Percentiles rank a stretch among this genome's conserved stretches.
Evolutionary conservation across 345 rosid species (phyloP).

Genomic region (Rhizophora mangle): DNA sequence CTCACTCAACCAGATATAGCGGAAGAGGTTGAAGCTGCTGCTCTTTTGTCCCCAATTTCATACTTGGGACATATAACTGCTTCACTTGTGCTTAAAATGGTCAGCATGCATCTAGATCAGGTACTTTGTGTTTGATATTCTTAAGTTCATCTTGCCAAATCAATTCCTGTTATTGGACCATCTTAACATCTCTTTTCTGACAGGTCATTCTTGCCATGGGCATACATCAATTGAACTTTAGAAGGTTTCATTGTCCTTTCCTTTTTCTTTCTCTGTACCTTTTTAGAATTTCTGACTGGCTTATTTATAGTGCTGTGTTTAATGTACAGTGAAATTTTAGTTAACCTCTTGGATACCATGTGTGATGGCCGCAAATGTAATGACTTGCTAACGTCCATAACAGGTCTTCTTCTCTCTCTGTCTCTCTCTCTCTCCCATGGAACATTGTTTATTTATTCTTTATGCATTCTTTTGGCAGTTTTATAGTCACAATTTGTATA

Average conservation of each 20-base stretch:
- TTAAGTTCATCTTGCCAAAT: constrained; percentile 12
- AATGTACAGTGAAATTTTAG: constrained; percentile 49
- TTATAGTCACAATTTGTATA: no score
- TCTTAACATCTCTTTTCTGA: constrained; percentile 5
- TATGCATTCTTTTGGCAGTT: no score
- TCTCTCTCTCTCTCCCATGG: constrained; percentile 1
- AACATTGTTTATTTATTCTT: neutral
- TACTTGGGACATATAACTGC: constrained; percentile 78
- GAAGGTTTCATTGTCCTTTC: constrained; percentile 50
- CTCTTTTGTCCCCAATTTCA: constrained; percentile 83
- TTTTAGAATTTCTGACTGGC: neutral
- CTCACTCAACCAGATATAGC: constrained; percentile 65
- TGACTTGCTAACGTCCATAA: constrained; percentile 71
- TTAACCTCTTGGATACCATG: constrained; percentile 66
- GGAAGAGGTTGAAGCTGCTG: constrained; percentile 90
- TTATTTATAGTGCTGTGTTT: constrained; percentile 6
- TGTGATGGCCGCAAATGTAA: constrained; percentile 67
- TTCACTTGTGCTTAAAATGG: constrained; percentile 89
- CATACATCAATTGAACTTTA: constrained; percentile 75
- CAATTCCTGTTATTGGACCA: constrained; percentile 16
- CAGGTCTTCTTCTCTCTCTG: constrained; percentile 43
- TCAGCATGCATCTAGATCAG: constrained; percentile 84
- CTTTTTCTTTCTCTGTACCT: neutral
- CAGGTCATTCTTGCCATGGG: constrained; percentile 85
- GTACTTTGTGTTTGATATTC: constrained; percentile 32